Percentiles rank a stretch among this genome's conserved stretches.
Evolutionary conservation across 2,329 filamentous ascomycete species (phyloP).

Genomic region (Penicillium sp.): DNA sequence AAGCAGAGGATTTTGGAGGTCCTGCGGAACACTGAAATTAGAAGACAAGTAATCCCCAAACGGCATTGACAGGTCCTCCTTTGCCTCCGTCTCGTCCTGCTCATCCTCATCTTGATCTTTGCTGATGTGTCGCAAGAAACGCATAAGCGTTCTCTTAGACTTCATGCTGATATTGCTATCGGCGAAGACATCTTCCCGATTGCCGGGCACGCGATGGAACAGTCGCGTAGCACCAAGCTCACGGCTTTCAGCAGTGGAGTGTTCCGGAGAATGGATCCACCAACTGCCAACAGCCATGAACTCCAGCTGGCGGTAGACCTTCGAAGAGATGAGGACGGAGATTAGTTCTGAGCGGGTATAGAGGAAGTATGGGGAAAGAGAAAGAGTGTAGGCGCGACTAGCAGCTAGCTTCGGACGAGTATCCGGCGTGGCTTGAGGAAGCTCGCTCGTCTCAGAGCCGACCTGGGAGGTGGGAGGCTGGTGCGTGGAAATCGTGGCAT

Average conservation of each 20-base stretch:
- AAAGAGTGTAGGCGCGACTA: conserved; percentile 79
- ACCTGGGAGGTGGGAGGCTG: conserved; percentile 14
- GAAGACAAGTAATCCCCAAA: conserved; percentile 55
- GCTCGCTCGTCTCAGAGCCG: conserved; percentile 13
- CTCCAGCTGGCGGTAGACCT: conserved; percentile 86
- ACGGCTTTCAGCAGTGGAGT: conserved; percentile 22
- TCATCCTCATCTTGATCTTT: conserved; percentile 62
- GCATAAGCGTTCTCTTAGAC: conserved; percentile 87
- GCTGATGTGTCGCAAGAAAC: conserved; percentile 86
- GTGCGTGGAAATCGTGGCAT: conserved; percentile 42
- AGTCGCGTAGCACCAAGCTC: conserved; percentile 33
- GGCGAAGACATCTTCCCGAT: conserved; percentile 88
- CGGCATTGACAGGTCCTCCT: conserved; percentile 61
- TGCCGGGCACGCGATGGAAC: conserved; percentile 79
- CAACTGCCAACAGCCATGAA: conserved; percentile 93
- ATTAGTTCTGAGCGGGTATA: conserved; percentile 82
- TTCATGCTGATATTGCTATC: conserved; percentile 76
- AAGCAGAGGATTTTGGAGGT: conserved; percentile 68
- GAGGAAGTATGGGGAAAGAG: conserved; percentile 83
- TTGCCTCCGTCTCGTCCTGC: conserved; percentile 46
- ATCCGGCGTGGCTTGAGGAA: conserved; percentile 19
- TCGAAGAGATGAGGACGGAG: conserved; percentile 82
- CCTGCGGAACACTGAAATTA: conserved; percentile 71
- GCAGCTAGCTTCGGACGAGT: conserved; percentile 42
- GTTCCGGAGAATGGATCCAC: conserved; percentile 68